phyloP scores from a whole-genome alignment of 1,139 yeast species.

The Blastobotrys ciferrii region DNA sequence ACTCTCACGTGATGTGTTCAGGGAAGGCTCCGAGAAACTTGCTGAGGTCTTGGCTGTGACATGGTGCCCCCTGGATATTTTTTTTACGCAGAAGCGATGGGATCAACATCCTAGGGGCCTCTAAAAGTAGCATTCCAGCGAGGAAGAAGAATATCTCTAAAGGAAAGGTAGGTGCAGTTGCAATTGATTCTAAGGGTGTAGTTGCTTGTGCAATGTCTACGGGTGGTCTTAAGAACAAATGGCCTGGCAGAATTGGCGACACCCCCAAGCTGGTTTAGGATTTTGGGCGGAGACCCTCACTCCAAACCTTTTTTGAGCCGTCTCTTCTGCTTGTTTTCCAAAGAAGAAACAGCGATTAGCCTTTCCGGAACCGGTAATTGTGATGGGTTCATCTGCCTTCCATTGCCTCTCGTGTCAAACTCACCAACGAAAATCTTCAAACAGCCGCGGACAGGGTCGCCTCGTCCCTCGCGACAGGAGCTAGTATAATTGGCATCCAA shows the following conservation, averaged over 20 bases:
- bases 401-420: not conserved
- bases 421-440: not conserved
- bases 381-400: slow-evolving; percentile 6
- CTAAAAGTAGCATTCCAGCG: not conserved
- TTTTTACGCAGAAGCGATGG: slow-evolving; percentile 9
- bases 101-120: slow-evolving; percentile 9
- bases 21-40: slow-evolving; percentile 8
- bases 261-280: slow-evolving; percentile 10
- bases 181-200: slow-evolving; percentile 8
- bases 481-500: slow-evolving; percentile 8
- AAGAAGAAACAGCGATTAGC: not conserved
- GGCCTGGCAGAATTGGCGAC: slow-evolving; percentile 9
- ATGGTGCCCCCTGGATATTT: slow-evolving; percentile 4
- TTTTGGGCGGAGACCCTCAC: slow-evolving; percentile 8
- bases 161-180: slow-evolving; percentile 9
- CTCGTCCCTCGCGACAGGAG: not conserved
- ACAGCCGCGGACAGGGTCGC: slow-evolving; percentile 1
- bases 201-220: slow-evolving; percentile 6
- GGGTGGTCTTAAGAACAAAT: slow-evolving; percentile 7
- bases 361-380: slow-evolving; percentile 10
- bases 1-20: slow-evolving; percentile 8
- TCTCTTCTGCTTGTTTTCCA: not conserved
- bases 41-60: slow-evolving; percentile 9
- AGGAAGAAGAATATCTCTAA: slow-evolving; percentile 4
- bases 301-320: not conserved